A percentile compares a stretch with the other conserved stretches of the same genome.
phyloP scores from a whole-genome alignment of 805 yeast genomes.

The Saccharomycopsis selenospora region DNA sequence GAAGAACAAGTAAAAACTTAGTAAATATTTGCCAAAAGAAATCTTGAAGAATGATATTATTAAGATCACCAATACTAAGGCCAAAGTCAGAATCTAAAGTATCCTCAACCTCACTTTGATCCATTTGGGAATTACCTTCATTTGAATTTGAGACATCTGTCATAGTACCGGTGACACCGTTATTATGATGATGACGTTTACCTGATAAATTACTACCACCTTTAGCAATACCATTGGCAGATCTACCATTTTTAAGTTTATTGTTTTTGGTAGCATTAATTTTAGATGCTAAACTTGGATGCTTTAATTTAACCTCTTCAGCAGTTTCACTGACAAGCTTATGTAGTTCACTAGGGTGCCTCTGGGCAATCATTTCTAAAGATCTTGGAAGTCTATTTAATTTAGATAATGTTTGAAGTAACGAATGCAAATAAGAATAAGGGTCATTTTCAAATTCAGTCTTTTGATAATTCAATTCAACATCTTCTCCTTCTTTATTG shows the following conservation, averaged over 20 bases:
- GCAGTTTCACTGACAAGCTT: constrained; percentile 53
- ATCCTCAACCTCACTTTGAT: constrained; percentile 2
- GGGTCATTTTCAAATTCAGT: constrained; percentile 36
- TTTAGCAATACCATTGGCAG: constrained; percentile 20
- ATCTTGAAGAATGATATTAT: constrained; percentile 55
- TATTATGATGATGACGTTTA: neutral
- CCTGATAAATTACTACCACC: constrained; percentile 28
- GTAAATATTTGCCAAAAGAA: constrained; percentile 65
- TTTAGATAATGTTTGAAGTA: constrained; percentile 51
- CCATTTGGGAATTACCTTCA: neutral
- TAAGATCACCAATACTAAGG: constrained; percentile 37
- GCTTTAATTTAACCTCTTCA: constrained; percentile 55
- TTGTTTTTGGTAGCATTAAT: constrained; percentile 24
- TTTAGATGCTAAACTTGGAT: constrained; percentile 30
- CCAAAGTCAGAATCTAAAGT: constrained; percentile 27
- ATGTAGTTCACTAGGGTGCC: constrained; percentile 56
- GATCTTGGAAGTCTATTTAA: constrained; percentile 56
- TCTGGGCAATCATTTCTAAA: constrained; percentile 44
- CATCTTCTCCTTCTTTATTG: constrained; percentile 24
- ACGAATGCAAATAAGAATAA: constrained; percentile 44
- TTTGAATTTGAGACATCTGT: neutral
- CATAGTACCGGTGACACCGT: neutral
- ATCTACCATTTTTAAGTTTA: constrained; percentile 21
- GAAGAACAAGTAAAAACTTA: constrained; percentile 54
- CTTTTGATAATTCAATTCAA: constrained; percentile 31